Evolutionary conservation across 169 alveolate species (phyloP).

Genomic region (Perkinsus olseni): DNA sequence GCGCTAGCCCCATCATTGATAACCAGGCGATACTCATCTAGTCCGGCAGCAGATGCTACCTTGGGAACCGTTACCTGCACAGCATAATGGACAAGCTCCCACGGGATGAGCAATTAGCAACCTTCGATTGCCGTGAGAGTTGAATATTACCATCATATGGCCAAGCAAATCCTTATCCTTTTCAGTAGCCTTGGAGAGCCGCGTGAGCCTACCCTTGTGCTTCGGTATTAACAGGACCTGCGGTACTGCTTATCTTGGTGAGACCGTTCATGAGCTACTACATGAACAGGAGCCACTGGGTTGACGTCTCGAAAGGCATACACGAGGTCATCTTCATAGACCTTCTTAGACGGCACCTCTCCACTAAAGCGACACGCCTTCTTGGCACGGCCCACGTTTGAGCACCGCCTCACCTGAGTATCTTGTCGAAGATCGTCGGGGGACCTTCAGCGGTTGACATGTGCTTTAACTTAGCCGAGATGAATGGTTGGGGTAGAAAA

Average conservation of each 20-base stretch:
- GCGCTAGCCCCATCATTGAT: conserved; percentile 54
- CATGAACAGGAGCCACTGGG: conserved; percentile 37
- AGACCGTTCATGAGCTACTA: neutral
- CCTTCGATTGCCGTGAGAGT: too few relatives aligned
- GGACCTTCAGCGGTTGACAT: neutral
- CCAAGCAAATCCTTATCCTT: conserved; percentile 46
- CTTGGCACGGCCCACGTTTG: neutral
- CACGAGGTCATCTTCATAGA: conserved; percentile 43
- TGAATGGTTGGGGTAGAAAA: neutral
- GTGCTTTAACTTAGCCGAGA: neutral
- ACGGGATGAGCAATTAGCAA: neutral
- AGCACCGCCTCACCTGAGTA: conserved; percentile 11
- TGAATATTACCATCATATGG: conserved; percentile 30
- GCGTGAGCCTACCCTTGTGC: conserved; percentile 29
- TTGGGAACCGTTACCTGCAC: conserved; percentile 38
- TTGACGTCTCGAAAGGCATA: conserved; percentile 46
- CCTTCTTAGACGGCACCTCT: conserved; percentile 44
- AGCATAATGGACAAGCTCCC: conserved; percentile 36
- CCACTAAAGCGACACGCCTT: neutral
- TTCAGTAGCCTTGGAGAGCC: conserved; percentile 35
- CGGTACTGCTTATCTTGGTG: neutral
- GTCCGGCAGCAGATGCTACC: conserved; percentile 19
- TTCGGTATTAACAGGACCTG: conserved; percentile 57
- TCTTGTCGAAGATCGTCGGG: conserved; percentile 48
- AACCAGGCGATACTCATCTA: conserved; percentile 46